Evolutionary conservation across 1,284 basidiomycete species (phyloP), one percentile per base, ranked within the genome.

Genomic region (Ustilago shanxiensis): DNA sequence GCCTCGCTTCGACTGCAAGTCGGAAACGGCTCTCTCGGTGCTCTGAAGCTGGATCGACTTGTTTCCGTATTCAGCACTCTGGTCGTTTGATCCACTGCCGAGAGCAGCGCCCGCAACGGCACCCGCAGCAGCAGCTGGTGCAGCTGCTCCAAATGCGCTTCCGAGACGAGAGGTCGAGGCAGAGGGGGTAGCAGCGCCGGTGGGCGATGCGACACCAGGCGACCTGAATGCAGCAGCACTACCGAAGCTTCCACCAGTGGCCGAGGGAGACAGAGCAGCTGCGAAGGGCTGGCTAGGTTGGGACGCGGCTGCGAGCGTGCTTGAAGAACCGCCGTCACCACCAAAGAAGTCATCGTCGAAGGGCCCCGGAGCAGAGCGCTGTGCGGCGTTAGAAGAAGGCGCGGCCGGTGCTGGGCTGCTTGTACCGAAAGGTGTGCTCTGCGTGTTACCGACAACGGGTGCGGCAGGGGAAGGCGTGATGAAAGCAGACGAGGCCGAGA

Each of bases 361-460:
- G 9, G 79, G 79, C 16, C 78, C 72, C 9, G 72, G 63, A 9
- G 59, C 69, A 10, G 75, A 74, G 24, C 73, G 60, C 41, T 66
- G 55, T 22, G 45, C 53, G 41, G 44, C 5, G 20, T 6, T 44
- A 7, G 41, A 44, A 44, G 45, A 29, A 13, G 18, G 90, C 88
- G 89, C 86, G 1, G 86, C 78, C 10, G 92, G 90, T 18, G 72
- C 67, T 8, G 69, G 44, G 11, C 45, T 59, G 64, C 51, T 60
- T 51, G 57, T 39, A 13, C 52, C 70, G 7, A 72, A 56, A 7
- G 72, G 62, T 13, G 69, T 59, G 58, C 69, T 66, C 39, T 55
- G 51, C 26, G 60, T 51, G 13, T 35, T 24, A 11, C 54, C 45
- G 14, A 72, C 68, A 7, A 80, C 65, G 4, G 80, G 73, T 8